Evolutionary conservation across 305 asterid species (phyloP), one percentile per base, ranked within the genome.

Genomic region (Fraxinus paxiana): DNA sequence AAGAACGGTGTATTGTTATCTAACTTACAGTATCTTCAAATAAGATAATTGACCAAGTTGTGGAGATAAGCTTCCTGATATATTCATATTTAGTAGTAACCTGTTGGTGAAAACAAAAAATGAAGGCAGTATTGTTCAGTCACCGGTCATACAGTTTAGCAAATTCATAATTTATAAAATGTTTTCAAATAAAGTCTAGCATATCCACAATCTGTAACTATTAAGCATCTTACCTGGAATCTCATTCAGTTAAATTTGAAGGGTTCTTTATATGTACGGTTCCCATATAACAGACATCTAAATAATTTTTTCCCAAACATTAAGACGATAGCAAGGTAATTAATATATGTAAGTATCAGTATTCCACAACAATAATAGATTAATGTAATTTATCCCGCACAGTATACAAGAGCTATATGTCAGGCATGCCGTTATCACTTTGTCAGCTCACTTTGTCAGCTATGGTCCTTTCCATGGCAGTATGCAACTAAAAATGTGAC

Each of bases 51-150:
- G 94, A 9, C 97, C 98, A 61, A 96, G 89, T 82, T 88, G 97
- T 35, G 99, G 96, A 79, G 99, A 92, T 84, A 96, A 86, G 81
- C 37, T 88, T 83, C 99, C 99, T 7, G 97, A 90, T 43, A 96
- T 86, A 82, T 84, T 31, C 88, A 82, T 77, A 78, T 81, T 77
- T 54, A 91, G 75, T 76, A 96, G 83, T 79, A 82, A 84, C 92
- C 98, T 96, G 95, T 88, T 67, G 77, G 65, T 76, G 67, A 86
- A 83, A 65, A 63, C 15, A 41, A 54, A 79, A 28, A 76, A 70
- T 34, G 20, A 12, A 1, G 20, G 22, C 37, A 26, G 38, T 13
- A 30, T 13, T 15, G 22, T 5, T 65, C 18, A 65, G 34, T 3
- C 33, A 24, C 73, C 15, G 5, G 9, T 26, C 15, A 65, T 65